Evolutionary conservation across 176 grass and related monocot genomes (phyloP).

Genomic region (Metroxylon sagu): DNA sequence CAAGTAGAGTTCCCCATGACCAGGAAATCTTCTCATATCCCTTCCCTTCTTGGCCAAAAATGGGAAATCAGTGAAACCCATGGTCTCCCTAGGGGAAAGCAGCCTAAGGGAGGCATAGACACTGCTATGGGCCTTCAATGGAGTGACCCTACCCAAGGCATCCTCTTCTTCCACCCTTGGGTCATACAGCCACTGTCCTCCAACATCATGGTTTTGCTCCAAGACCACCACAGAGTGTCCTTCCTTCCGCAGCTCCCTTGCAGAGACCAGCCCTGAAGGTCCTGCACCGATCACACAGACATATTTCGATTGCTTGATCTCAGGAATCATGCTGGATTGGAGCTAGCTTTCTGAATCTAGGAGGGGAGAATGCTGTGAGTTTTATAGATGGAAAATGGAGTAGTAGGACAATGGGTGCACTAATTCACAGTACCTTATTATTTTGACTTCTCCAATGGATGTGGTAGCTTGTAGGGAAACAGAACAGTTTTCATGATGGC

Average conservation of each 20-base stretch:
- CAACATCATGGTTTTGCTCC: constrained; percentile 28
- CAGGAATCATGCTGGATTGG: too few relatives aligned
- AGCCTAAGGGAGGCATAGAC: constrained; percentile 27
- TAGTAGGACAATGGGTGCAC: too few relatives aligned
- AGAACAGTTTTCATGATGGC: too few relatives aligned
- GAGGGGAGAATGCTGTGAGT: too few relatives aligned
- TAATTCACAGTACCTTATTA: too few relatives aligned
- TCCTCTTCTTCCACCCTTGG: neutral
- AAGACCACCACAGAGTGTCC: constrained; percentile 29
- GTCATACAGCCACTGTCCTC: constrained; percentile 50
- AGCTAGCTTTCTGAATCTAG: too few relatives aligned
- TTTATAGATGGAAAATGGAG: too few relatives aligned
- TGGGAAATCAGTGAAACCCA: constrained; percentile 32
- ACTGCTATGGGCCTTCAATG: constrained; percentile 13
- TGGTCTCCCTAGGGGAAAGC: neutral
- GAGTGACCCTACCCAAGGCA: constrained; percentile 2
- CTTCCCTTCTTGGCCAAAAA: constrained; percentile 4
- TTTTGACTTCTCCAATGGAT: too few relatives aligned
- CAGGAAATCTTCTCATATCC: constrained; percentile 22
- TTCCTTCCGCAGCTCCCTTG: constrained; percentile 36
- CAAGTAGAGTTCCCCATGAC: constrained; percentile 20
- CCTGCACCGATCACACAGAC: constrained; percentile 42
- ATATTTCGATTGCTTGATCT: constrained; percentile 1
- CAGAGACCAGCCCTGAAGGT: constrained; percentile 14
- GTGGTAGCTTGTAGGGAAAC: too few relatives aligned